Percentiles rank a stretch among this genome's conserved stretches.
Evolutionary conservation across 2,329 filamentous ascomycete genomes (phyloP).

Genomic region (Diaporthe citriasiana): DNA sequence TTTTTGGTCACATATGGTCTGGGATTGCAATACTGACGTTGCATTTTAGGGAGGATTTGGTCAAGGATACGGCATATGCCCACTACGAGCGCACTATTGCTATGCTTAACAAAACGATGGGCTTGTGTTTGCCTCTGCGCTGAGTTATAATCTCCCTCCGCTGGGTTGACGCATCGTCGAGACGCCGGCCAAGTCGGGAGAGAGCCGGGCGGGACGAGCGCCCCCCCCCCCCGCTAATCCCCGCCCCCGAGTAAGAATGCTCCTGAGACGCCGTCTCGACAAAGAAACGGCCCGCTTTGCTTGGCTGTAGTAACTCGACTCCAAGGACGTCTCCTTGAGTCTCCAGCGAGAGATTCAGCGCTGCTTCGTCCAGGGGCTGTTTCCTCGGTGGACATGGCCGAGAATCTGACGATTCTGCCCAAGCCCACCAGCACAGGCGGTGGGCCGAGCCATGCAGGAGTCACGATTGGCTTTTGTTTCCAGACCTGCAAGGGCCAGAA

Average conservation of each 20-base stretch:
- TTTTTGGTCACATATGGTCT: conserved; percentile 9
- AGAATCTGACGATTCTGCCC: conserved; percentile 18
- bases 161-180: conserved; percentile 1
- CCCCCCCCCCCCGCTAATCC: conserved; percentile 17
- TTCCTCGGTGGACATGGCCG: background rate
- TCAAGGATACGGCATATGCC: conserved; percentile 59
- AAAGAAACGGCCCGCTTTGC: conserved; percentile 32
- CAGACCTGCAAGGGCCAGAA: conserved; percentile 30
- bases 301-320: conserved; percentile 33
- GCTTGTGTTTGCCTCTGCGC: conserved; percentile 69
- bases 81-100: conserved; percentile 78
- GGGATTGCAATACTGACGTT: conserved; percentile 44
- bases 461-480: conserved; percentile 14
- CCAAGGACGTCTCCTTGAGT: conserved; percentile 20
- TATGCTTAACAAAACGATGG: conserved; percentile 83
- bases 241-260: conserved; percentile 21
- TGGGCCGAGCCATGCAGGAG: conserved; percentile 18
- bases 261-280: conserved; percentile 25
- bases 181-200: conserved; percentile 26
- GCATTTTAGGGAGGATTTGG: conserved; percentile 40
- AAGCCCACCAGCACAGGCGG: conserved; percentile 7
- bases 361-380: conserved; percentile 13
- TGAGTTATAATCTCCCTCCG: conserved; percentile 52
- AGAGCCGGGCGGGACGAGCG: background rate
- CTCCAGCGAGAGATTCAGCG: conserved; percentile 29